A percentile compares a stretch with the other conserved stretches of the same genome.
phyloP scores from a whole-genome alignment of 176 grass and related monocot species.

The Zizania latifolia region DNA sequence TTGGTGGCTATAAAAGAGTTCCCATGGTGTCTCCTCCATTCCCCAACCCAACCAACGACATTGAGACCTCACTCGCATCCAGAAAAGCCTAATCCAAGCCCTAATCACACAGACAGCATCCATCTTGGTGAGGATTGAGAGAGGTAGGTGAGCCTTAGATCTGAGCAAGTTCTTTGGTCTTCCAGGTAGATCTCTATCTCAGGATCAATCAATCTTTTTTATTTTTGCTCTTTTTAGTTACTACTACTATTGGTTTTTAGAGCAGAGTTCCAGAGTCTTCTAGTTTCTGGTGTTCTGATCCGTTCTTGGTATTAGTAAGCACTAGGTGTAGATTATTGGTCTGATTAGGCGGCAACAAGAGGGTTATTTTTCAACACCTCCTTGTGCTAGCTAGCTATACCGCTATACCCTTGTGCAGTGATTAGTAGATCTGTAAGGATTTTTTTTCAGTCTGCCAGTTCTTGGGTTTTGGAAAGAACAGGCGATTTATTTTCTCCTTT shows the following conservation, averaged over 20 bases:
- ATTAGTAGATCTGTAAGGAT: background rate
- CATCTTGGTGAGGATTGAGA: constrained; percentile 23
- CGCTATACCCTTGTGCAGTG: background rate
- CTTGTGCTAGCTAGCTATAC: background rate
- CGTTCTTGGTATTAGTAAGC: background rate
- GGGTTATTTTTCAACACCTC: constrained; percentile 26
- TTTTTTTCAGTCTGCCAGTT: background rate
- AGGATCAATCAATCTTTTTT: background rate
- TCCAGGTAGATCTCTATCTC: constrained; percentile 6
- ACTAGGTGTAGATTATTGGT: background rate
- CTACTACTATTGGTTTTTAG: background rate
- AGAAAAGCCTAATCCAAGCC: background rate
- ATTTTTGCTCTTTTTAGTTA: background rate
- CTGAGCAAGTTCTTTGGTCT: background rate
- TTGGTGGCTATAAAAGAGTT: constrained; percentile 25
- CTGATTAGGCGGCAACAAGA: background rate
- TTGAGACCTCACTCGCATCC: background rate
- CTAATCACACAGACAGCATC: background rate
- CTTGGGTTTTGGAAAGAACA: constrained; percentile 39
- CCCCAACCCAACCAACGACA: constrained; percentile 14
- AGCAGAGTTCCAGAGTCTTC: constrained; percentile 25
- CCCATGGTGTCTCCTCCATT: background rate
- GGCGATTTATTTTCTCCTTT: background rate
- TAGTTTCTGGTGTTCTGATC: constrained; percentile 34
- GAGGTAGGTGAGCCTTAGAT: constrained; percentile 22